phyloP scores from a whole-genome alignment of 805 yeast genomes.

The Candida chilensis region DNA sequence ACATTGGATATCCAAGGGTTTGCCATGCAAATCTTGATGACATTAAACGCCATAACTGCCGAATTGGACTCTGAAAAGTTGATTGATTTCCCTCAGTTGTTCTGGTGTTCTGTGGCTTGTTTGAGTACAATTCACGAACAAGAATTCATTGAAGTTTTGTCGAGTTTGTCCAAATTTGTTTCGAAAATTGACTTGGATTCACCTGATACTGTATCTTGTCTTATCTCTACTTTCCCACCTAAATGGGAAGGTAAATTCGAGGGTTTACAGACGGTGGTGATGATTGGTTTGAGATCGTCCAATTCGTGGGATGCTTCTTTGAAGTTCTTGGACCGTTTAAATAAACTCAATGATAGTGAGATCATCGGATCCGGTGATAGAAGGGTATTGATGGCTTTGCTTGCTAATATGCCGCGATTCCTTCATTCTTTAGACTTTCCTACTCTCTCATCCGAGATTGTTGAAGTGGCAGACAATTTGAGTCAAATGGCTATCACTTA shows the following conservation, averaged over 20 bases:
- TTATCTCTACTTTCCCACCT: constrained; percentile 82
- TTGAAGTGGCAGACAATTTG: constrained; percentile 45
- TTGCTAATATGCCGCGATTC: constrained; percentile 79
- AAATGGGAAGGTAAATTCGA: constrained; percentile 94
- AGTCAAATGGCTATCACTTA: constrained; percentile 51
- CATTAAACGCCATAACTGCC: constrained; percentile 85
- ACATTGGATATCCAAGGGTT: constrained; percentile 90
- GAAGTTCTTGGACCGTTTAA: constrained; percentile 63
- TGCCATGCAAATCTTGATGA: constrained; percentile 95
- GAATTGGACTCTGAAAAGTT: constrained; percentile 72
- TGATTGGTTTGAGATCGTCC: constrained; percentile 79
- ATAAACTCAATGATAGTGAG: constrained; percentile 58
- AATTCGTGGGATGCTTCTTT: constrained; percentile 73
- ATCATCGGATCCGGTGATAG: constrained; percentile 67
- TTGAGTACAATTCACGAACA: constrained; percentile 84
- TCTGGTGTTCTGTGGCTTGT: constrained; percentile 94
- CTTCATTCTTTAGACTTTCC: constrained; percentile 63
- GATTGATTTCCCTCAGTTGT: constrained; percentile 84
- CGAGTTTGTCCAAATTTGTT: constrained; percentile 73
- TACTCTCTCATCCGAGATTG: constrained; percentile 39
- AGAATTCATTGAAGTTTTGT: constrained; percentile 82
- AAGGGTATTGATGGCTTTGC: constrained; percentile 60
- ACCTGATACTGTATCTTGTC: constrained; percentile 74
- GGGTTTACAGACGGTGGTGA: constrained; percentile 72
- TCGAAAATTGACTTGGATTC: constrained; percentile 82